Evolutionary conservation across 768 basidiomycete species (phyloP).

Genomic region (Amanita muscaria): DNA sequence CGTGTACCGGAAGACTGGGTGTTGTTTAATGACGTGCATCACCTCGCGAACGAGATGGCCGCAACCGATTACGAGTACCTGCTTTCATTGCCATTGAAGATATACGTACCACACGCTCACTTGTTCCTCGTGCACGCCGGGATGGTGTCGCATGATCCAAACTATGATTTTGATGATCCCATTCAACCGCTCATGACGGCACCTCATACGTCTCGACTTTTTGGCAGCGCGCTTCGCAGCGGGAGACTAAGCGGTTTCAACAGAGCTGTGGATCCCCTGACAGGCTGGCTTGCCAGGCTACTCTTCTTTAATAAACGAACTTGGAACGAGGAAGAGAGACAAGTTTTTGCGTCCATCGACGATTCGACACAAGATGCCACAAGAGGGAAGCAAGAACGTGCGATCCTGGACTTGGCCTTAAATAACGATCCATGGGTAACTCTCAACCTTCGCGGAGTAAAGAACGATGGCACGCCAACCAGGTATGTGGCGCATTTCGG

Average conservation of each 20-base stretch:
- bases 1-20: constrained; percentile 62
- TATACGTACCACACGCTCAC: constrained; percentile 72
- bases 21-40: constrained; percentile 70
- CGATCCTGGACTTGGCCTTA: constrained; percentile 66
- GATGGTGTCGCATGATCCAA: constrained; percentile 64
- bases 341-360: no score
- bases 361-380: constrained; percentile 30
- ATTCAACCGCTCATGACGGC: constrained; percentile 65
- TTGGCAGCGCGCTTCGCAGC: background rate
- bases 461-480: constrained; percentile 31
- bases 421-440: constrained; percentile 72
- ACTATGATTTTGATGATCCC: constrained; percentile 34
- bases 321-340: background rate
- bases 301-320: background rate
- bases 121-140: constrained; percentile 80
- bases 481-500: constrained; percentile 23
- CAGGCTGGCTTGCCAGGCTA: background rate
- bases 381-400: constrained; percentile 48
- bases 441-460: constrained; percentile 62
- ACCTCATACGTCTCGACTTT: constrained; percentile 29
- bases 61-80: constrained; percentile 62
- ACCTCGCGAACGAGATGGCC: constrained; percentile 62
- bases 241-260: background rate
- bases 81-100: constrained; percentile 56
- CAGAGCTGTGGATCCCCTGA: background rate